phyloP scores from a whole-genome alignment of 768 basidiomycete genomes.

The Gyrodon lividus region DNA sequence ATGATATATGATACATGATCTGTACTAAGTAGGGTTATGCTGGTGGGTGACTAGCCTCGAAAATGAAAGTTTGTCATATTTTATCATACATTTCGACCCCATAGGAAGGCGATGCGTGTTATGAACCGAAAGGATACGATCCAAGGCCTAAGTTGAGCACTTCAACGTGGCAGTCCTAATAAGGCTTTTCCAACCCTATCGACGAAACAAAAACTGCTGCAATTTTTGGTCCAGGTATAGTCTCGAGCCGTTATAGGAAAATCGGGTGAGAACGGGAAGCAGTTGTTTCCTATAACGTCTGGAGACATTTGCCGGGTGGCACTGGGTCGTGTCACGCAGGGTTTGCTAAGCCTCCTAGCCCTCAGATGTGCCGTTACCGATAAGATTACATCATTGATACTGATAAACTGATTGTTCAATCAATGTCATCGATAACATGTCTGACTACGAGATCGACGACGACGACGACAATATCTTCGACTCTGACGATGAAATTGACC shows the following conservation, averaged over 20 bases:
- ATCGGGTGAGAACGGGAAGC: background rate
- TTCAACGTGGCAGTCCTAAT: too few species aligned
- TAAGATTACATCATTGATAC: background rate
- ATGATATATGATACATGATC: too few species aligned
- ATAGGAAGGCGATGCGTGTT: too few species aligned
- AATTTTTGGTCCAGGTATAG: too few species aligned
- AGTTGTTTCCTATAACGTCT: constrained; percentile 2
- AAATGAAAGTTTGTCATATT: too few species aligned
- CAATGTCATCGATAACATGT: background rate
- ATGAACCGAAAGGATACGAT: too few species aligned
- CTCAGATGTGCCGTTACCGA: background rate
- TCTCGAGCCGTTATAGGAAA: background rate
- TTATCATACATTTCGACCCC: too few species aligned
- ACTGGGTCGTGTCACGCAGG: background rate
- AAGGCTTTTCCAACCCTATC: too few species aligned
- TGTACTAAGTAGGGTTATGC: too few species aligned
- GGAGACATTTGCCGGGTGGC: background rate
- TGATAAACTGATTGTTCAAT: background rate
- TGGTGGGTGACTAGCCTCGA: too few species aligned
- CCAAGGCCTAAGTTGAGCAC: too few species aligned
- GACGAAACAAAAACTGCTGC: too few species aligned
- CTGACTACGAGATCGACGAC: background rate
- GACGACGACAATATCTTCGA: background rate
- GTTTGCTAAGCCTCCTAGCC: background rate
- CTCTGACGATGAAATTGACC: background rate